Evolutionary conservation across 805 yeast genomes (phyloP), one percentile per base, ranked within the genome.

Genomic region (Saccharomycopsis sp.): DNA sequence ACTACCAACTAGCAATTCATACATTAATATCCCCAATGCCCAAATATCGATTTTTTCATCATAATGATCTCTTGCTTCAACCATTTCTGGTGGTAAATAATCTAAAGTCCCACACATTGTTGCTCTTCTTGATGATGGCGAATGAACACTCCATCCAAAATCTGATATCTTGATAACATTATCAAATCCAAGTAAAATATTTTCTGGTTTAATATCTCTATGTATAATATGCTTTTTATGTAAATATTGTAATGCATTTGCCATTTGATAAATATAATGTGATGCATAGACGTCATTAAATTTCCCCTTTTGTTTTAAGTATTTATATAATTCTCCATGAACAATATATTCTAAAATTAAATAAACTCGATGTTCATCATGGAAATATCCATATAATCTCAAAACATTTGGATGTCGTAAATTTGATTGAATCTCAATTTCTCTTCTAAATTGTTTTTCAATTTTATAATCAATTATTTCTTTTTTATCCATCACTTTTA

Each of bases 61-160:
- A 26, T 47, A 47, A 55, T 90, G 93, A 8, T 79, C 84, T 54
- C 75, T 79, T 1, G 85, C 79, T 50, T 83, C 93, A 4, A 90
- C 85, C 84, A 93, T 81, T 63, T 90, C 98, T 5, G 98, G 98
- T 0, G 97, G 94, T 13, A 93, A 64, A 55, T 90, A 90, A 62
- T 93, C 97, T 33, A 90, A 67, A 0, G 98, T 93, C 0, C 98
- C 97, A 63, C 97, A 93, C 67, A 93, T 74, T 0, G 97, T 90
- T 13, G 78, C 70, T 56, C 96, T 67, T 51, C 75, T 73, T 0
- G 70, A 64, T 0, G 73, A 64, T 1, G 77, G 76, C 0, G 84
- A 72, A 53, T 78, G 79, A 2, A 89, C 90, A 45, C 95, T 83
- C 97, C 97, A 90, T 11, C 98, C 98, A 60, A 93, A 90, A 63